Evolutionary conservation across 306 rosid genomes (phyloP), one percentile per base, ranked within the genome.

Genomic region (Cucurbita pepo): DNA sequence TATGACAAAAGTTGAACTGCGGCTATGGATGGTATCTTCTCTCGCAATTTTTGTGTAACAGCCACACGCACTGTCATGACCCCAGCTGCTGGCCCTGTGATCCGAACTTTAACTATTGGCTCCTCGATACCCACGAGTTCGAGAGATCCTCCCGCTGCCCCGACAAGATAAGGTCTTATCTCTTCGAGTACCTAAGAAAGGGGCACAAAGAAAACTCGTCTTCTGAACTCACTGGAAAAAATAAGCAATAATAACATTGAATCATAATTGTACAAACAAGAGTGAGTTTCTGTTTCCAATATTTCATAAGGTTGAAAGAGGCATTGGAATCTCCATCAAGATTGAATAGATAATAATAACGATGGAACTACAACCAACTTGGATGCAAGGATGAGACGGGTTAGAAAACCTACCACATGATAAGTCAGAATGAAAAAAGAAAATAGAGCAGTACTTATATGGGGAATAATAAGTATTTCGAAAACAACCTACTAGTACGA

Each of bases 61-160:
- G 99, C 97, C 73, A 94, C 99, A 70, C 99, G 88, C 60, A 94
- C 99, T 37, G 97, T 91, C 91, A 87, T 88, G 43, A 94, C 97
- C 55, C 95, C 82, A 1, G 96, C 92, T 3, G 92, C 91, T 19
- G 96, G 92, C 71, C 84, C 90, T 15, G 86, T 83, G 58, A 89
- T 87, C 79, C 81, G 41, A 8, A 84, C 78, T 71, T 84, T 84
- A 57, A 81, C 95, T 70, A 94, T 94, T 52, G 99, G 97, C 78
- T 94, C 97, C 62, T 94, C 97, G 57, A 94, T 94, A 69, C 79
- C 80, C 67, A 87, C 97, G 71, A 89, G 86, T 78, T 88, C 99
- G 57, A 94, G 97, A 56, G 92, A 71, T 62, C 97, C 99, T 21
- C 83, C 96, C 5, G 96, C 96, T 30, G 86, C 95, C 82, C 91